Evolutionary conservation across 2,329 filamentous ascomycete species (phyloP).

Genomic region (Phialocephala sp.): DNA sequence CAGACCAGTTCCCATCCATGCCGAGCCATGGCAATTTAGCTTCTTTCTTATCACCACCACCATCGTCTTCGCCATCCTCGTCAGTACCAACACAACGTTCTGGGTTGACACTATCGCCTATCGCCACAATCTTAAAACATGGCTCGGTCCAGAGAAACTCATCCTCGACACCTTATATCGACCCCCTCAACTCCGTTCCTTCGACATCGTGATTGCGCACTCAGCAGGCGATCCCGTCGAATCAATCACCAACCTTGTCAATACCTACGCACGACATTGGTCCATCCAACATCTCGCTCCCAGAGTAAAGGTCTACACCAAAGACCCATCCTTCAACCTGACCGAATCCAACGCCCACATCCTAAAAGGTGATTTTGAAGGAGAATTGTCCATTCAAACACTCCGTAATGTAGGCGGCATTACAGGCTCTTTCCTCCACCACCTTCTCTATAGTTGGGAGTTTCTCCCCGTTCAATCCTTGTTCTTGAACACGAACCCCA

Average conservation of each 20-base stretch:
- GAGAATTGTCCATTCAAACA: slow-evolving; percentile 32
- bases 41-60: slow-evolving; percentile 34
- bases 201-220: slow-evolving; percentile 40
- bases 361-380: slow-evolving; percentile 24
- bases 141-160: slow-evolving; percentile 27
- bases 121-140: slow-evolving; percentile 30
- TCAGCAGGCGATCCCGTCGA: slow-evolving; percentile 33
- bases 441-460: slow-evolving; percentile 51
- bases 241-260: slow-evolving; percentile 31
- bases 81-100: slow-evolving; percentile 33
- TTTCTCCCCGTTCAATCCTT: slow-evolving; percentile 51
- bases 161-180: slow-evolving; percentile 36
- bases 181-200: slow-evolving; percentile 31
- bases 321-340: slow-evolving; percentile 30
- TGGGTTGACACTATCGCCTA: slow-evolving; percentile 38
- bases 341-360: slow-evolving; percentile 6
- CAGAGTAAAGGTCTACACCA: slow-evolving; percentile 39
- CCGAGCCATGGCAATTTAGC: slow-evolving; percentile 34
- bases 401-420: slow-evolving; percentile 51
- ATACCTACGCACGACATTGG: slow-evolving; percentile 25
- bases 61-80: slow-evolving; percentile 30
- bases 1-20: slow-evolving; percentile 26
- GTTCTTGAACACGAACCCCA: slow-evolving; percentile 47
- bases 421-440: slow-evolving; percentile 52
- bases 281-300: slow-evolving; percentile 26